Conservation (phyloP, 2,329 filamentous ascomycete species). For the Phialocephala subalpina region DNA sequence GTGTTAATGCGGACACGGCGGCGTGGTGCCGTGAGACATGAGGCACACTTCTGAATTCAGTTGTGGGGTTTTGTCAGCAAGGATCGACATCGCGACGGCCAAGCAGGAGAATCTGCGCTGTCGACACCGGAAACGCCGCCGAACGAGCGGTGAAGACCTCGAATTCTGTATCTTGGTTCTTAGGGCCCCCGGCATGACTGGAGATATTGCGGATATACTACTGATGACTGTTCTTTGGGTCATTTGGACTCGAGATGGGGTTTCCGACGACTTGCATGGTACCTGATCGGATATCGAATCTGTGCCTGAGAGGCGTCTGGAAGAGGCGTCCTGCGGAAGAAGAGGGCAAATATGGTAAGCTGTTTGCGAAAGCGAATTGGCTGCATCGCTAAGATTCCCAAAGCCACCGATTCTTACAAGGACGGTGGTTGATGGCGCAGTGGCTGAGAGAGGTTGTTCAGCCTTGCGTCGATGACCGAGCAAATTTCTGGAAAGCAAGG, state of each 20-base stretch:
- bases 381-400: no score
- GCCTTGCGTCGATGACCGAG: conserved; percentile 15
- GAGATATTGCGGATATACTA: conserved; percentile 5
- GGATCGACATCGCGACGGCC: conserved; percentile 15
- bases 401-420: conserved; percentile 10
- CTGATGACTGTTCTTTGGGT: background rate
- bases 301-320: background rate
- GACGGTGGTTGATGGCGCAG: conserved; percentile 9
- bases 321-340: background rate
- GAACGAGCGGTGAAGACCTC: background rate
- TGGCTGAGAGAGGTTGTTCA: conserved; percentile 3
- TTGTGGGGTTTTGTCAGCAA: conserved; percentile 15
- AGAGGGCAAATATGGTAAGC: background rate
- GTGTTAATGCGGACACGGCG: conserved; percentile 18
- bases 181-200: background rate
- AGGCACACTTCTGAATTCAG: conserved; percentile 9
- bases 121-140: background rate
- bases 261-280: background rate
- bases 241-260: background rate
- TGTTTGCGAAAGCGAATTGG: background rate
- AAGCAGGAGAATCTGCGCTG: background rate
- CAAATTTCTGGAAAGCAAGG: conserved; percentile 8
- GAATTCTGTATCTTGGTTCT: background rate
- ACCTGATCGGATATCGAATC: background rate
- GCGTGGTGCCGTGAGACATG: conserved; percentile 18